A percentile compares a stretch with the other conserved stretches of the same genome.
Evolutionary conservation across 495 filamentous ascomycete species (phyloP).

Genomic region (Talaromyces trachyspermus): DNA sequence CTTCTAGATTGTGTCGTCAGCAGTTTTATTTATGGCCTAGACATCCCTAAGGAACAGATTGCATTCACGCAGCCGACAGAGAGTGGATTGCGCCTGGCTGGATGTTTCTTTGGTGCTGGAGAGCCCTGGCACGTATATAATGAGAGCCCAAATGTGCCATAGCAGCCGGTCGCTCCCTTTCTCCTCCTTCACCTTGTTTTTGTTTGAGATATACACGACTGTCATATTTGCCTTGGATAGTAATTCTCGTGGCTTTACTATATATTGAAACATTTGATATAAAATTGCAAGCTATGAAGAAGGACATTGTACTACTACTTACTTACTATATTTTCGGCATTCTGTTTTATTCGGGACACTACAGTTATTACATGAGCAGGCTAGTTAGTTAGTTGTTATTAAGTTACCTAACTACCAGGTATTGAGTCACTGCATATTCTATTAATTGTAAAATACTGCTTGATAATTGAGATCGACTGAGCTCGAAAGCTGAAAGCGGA

Average conservation of each 20-base stretch:
- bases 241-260: too few relatives aligned
- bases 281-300: not conserved
- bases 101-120: conserved; percentile 52
- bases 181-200: conserved; percentile 1
- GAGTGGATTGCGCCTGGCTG: conserved; percentile 55
- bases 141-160: conserved; percentile 21
- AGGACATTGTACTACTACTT: too few relatives aligned
- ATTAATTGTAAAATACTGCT: not conserved
- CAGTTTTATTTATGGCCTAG: conserved; percentile 61
- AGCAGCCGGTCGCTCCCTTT: conserved; percentile 6
- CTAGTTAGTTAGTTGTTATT: not conserved
- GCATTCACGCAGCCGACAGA: conserved; percentile 74
- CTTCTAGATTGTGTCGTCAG: conserved; percentile 55
- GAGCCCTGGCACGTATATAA: conserved; percentile 48
- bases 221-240: too few relatives aligned
- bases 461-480: too few relatives aligned
- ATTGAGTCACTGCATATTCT: too few relatives aligned
- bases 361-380: too few relatives aligned
- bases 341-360: too few relatives aligned
- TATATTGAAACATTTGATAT: too few relatives aligned
- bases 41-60: conserved; percentile 52
- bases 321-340: not conserved
- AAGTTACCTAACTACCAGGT: not conserved
- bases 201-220: conserved; percentile 10
- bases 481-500: too few relatives aligned